Evolutionary conservation across 345 rosid species (phyloP).

Genomic region (Adansonia digitata): DNA sequence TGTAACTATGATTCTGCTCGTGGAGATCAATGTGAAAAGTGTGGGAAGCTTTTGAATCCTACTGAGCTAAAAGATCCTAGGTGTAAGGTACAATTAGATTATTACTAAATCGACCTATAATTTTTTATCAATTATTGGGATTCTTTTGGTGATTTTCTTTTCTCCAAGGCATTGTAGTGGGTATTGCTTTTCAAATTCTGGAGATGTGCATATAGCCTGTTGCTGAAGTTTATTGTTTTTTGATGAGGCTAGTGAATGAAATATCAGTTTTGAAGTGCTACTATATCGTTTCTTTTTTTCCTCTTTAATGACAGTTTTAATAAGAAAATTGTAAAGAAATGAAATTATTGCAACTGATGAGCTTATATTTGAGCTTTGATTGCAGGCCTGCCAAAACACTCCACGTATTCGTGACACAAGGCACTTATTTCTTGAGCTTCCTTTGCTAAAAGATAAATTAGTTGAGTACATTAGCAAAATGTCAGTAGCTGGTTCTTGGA

Average conservation of each 20-base stretch:
- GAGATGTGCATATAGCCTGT: neutral
- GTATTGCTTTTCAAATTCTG: neutral
- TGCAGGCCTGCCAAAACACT: constrained; percentile 59
- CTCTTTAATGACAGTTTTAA: neutral
- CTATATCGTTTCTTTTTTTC: no score
- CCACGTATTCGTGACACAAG: constrained; percentile 75
- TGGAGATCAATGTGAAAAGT: constrained; percentile 94
- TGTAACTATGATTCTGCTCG: constrained; percentile 86
- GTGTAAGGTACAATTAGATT: constrained; percentile 59
- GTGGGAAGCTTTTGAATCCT: constrained; percentile 89
- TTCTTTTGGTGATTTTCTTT: neutral
- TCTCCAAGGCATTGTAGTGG: neutral
- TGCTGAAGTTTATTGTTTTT: neutral
- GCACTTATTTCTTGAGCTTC: constrained; percentile 97
- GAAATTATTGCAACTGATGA: neutral
- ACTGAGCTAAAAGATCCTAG: constrained; percentile 79
- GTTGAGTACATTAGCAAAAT: constrained; percentile 58
- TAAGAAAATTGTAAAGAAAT: neutral
- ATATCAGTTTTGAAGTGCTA: neutral
- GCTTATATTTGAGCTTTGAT: constrained; percentile 1
- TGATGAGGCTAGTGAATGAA: neutral
- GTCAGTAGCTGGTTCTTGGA: constrained; percentile 87
- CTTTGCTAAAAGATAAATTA: constrained; percentile 63
- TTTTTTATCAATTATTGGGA: neutral
- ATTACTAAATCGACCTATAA: constrained; percentile 19